Percentiles rank a stretch among this genome's conserved stretches.
phyloP scores from a whole-genome alignment of 2,329 filamentous ascomycete species.

The Fusarium hainanense region DNA sequence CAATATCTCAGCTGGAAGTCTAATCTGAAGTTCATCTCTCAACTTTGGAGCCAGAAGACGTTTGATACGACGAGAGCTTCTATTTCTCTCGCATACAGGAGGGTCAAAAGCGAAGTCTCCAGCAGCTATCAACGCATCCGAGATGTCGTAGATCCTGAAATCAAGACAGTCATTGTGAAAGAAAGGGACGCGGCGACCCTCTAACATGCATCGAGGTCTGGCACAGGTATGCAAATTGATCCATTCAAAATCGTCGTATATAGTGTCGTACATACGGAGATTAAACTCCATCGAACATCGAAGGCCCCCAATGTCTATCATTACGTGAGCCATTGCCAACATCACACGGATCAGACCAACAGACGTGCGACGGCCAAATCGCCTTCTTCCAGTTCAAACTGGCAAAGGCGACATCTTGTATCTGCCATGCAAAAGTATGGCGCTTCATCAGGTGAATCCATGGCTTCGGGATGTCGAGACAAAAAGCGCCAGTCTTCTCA shows the following conservation, averaged over 20 bases:
- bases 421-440: slow-evolving; percentile 33
- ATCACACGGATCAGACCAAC: slow-evolving; percentile 1
- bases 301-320: slow-evolving; percentile 9
- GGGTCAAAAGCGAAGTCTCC: slow-evolving; percentile 18
- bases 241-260: slow-evolving; percentile 8
- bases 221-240: slow-evolving; percentile 19
- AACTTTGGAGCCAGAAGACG: slow-evolving; percentile 8
- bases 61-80: neutral
- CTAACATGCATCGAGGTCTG: neutral
- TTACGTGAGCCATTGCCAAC: slow-evolving; percentile 5
- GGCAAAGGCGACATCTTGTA: slow-evolving; percentile 24
- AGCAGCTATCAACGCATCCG: slow-evolving; percentile 16
- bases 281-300: slow-evolving; percentile 9
- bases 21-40: neutral
- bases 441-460: slow-evolving; percentile 7
- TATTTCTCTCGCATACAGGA: neutral
- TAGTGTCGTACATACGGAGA: slow-evolving; percentile 6
- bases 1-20: slow-evolving; percentile 23
- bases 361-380: slow-evolving; percentile 24
- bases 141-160: slow-evolving; percentile 16
- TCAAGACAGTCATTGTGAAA: slow-evolving; percentile 21
- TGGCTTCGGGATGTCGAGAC: neutral
- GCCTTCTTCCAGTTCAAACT: slow-evolving; percentile 16
- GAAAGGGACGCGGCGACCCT: slow-evolving; percentile 10
- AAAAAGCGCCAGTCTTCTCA: neutral